Evolutionary conservation across 805 yeast species (phyloP), one percentile per base, ranked within the genome.

Genomic region (Sugiyamaella lignohabitans): DNA sequence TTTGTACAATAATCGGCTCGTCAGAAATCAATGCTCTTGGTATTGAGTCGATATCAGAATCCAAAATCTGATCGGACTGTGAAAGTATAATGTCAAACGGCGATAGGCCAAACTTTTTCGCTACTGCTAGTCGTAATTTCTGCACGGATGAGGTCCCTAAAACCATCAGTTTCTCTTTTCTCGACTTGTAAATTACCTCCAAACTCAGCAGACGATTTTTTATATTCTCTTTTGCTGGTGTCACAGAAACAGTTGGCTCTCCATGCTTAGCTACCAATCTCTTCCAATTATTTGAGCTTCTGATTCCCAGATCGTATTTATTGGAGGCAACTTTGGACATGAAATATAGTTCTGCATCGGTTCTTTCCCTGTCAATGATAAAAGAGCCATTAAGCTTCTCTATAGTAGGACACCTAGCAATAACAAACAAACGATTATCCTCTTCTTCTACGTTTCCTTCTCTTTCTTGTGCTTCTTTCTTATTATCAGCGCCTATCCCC

Each of bases 321-420:
- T 8, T 8, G 8, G 32, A 49, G n/a, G 56, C 58, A 0, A 84
- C 76, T 50, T 71, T 71, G 3, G 79, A 70, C 23, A 84, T 66
- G 50, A 84, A 79, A 58, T 75, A 86, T 3, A 84, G 59, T 59
- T 87, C 95, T 1, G 85, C 82, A 53, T 81, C 84, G 4, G 49
- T 53, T 16, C 87, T 68, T 42, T 80, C 84, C 1, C 63, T 70
- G 0, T 39, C 46, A 2, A 66, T 58, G 5, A 86, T 64, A 0
- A 32, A 43, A 0, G 79, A 71, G 1, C 95, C 95, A 57, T 88
- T 80, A 11, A 87, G 62, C 20, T 62, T 64, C 1, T 40, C 35
- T 1, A 82, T 38, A 0, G 51, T 45, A 1, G 66, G 63, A 37
- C 68, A 62, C 21, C 84, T 63, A 1, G 80, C 80, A 17, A 82